Evolutionary conservation across 2,329 filamentous ascomycete genomes (phyloP), one percentile per base, ranked within the genome.

Genomic region (Exserohilum rostratum): DNA sequence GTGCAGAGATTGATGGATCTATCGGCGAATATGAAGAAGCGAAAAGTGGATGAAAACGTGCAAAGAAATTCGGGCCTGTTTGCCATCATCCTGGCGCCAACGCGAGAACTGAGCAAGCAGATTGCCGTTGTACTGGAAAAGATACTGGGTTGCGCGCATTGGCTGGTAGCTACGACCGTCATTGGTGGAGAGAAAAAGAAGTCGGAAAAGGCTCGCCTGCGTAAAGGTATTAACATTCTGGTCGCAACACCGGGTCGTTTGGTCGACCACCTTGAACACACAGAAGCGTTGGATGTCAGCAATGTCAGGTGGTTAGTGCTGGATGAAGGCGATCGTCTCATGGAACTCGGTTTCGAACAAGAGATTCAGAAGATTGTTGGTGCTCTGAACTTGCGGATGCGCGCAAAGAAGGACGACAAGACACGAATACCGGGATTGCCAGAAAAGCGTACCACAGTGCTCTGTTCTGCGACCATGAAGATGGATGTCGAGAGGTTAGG

Each of bases 401-500:
- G 89, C 17, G 80, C 83, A 33, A 83, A 83, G 51, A 84, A 83
- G 50, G 85, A 85, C 27, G 83, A 83, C 33, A 85, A 87, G 3
- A 75, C 79, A 2, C 80, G 88, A 33, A 85, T 85, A 3, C 83
- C 83, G 15, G 80, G 89, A 3, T 81, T 96, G 6, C 88, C 91
- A 0, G 86, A 86, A 48, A 85, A 92, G 60, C 85, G 93, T 51
- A 88, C 91, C 1, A 98, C 95, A 0, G 83, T 99, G 3, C 83
- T 99, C 2, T 99, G 95, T 75, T 99, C 95, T 3, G 95, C 95
- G 3, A 99, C 95, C 0, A 90, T 99, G 87, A 97, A 97, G 79
- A 93, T 96, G 87, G 95, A 93, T 66, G 95, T 98, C 1, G 93
- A 98, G 73, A 89, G 90, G 65, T 80, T 99, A 5, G 93, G 93